Base-by-base conservation (phyloP, 768 basidiomycete species). In the Mycena pura region DNA sequence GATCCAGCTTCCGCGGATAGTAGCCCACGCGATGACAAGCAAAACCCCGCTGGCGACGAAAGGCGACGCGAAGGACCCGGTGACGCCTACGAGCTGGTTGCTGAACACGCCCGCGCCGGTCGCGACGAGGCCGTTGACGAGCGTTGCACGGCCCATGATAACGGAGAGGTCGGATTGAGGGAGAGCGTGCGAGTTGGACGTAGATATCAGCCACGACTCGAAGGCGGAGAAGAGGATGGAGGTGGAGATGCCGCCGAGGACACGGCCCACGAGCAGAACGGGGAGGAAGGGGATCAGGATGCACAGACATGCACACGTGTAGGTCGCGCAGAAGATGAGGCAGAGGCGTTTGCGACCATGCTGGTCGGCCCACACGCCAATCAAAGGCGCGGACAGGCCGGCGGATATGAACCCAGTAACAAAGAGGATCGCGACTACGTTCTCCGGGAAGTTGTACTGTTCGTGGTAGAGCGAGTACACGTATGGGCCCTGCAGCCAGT, bases 401-500 rank as follows among this genome's bases (percentile, higher is more conserved):
- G 88, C 91, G 14, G 88, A 86, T 39, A 88, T 65, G 70, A 91
- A 92, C 2, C 91, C 91, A 0, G 87, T 88, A n/a, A 92, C 88
- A 67, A 92, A 92, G 48, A 92, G 78, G 31, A 88, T 68, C 2
- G 90, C 89, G 6, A 92, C 88, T 22, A 84, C 71, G 31, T 86
- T 74, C 70, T 90, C 89, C 0, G 87, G 76, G 68, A 87, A 85
- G 10, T 68, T 73, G 62, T 90, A 89, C 67, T 91, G 87, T 40
- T 90, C 88, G 44, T 80, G 78, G 70, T 91, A 92, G 0, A 92
- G 74, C 15, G 89, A 89, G 66, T 91, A 92, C 0, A 92, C 79
- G 67, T 92, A 92, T 15, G 91, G 91, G 0, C 91, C 91, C 72
- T 92, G 89, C 14, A 92, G 78, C 89, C 90, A 91, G 72, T 92